Evolutionary conservation across 2,329 filamentous ascomycete species (phyloP).

Genomic region (Alternaria angustiovoidea): DNA sequence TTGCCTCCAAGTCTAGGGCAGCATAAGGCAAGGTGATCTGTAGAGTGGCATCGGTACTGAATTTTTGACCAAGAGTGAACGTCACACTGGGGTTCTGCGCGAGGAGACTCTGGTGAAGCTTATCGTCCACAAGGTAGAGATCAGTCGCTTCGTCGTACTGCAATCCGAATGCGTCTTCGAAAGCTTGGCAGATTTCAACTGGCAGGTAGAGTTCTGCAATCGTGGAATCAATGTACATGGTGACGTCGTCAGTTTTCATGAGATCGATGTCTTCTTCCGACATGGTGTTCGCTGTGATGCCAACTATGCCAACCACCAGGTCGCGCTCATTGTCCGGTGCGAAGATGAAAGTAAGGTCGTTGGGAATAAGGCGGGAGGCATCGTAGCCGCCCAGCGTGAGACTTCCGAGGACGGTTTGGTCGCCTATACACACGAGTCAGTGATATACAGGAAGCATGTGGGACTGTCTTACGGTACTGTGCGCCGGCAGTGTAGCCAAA

Average conservation of each 20-base stretch:
- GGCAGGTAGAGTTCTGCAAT: constrained; percentile 60
- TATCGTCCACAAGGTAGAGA: constrained; percentile 70
- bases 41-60: constrained; percentile 47
- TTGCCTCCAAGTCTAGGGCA: constrained; percentile 59
- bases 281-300: constrained; percentile 46
- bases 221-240: constrained; percentile 59
- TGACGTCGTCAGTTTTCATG: constrained; percentile 46
- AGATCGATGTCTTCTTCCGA: constrained; percentile 49
- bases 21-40: constrained; percentile 59
- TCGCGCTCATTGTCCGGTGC: constrained; percentile 65
- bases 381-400: constrained; percentile 78
- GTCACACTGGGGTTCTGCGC: constrained; percentile 54
- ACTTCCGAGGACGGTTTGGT: constrained; percentile 50
- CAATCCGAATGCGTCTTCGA: constrained; percentile 70
- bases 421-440: constrained; percentile 36
- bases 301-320: constrained; percentile 65
- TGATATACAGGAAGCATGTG: not conserved
- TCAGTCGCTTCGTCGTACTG: constrained; percentile 70
- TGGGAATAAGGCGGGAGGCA: constrained; percentile 66
- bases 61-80: constrained; percentile 53
- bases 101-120: constrained; percentile 61
- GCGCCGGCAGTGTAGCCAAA: constrained; percentile 80
- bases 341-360: constrained; percentile 67
- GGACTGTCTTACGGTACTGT: constrained; percentile 66
- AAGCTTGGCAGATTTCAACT: constrained; percentile 65